Percentiles rank a stretch among this genome's conserved stretches.
These are phyloP conservation scores for Coniochaeta hoffmannii DNA, from an alignment of 2,329 filamentous ascomycete genomes.

Conservation along the genomic window DNA sequence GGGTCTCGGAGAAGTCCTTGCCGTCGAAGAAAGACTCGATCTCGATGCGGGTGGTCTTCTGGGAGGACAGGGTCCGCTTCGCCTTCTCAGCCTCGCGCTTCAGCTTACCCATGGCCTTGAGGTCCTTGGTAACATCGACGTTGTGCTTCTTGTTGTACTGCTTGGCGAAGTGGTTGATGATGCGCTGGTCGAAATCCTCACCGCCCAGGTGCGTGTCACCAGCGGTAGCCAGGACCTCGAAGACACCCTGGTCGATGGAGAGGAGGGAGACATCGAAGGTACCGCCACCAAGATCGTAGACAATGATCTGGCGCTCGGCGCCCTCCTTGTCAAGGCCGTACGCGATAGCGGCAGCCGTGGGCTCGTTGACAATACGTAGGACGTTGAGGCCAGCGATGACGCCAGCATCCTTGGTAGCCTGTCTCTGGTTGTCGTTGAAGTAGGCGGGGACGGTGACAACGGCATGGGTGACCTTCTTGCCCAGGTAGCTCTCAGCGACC, in stretches of 20 bases:
- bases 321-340: constrained; percentile 87
- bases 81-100: constrained; percentile 99
- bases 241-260: constrained; percentile 85
- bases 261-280: constrained; percentile 92
- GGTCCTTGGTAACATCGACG: constrained; percentile 87
- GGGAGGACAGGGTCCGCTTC: constrained; percentile 93
- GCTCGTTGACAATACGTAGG: constrained; percentile 94
- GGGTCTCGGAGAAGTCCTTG: constrained; percentile 96
- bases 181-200: constrained; percentile 97
- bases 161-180: constrained; percentile 96
- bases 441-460: constrained; percentile 94
- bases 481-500: constrained; percentile 65
- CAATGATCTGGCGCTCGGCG: constrained; percentile 80
- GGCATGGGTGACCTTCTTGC: constrained; percentile 77
- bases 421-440: constrained; percentile 97
- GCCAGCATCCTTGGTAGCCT: constrained; percentile 94
- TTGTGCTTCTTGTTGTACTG: constrained; percentile 97
- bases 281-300: constrained; percentile 91
- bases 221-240: constrained; percentile 89
- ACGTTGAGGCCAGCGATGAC: constrained; percentile 89
- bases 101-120: constrained; percentile 98
- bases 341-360: constrained; percentile 89
- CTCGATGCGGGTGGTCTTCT: constrained; percentile 89
- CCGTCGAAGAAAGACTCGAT: constrained; percentile 96
- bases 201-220: constrained; percentile 97